Percentiles rank a stretch among this genome's conserved stretches.
phyloP scores from a whole-genome alignment of 805 yeast species.

The Komagataella kurtzmanii region DNA sequence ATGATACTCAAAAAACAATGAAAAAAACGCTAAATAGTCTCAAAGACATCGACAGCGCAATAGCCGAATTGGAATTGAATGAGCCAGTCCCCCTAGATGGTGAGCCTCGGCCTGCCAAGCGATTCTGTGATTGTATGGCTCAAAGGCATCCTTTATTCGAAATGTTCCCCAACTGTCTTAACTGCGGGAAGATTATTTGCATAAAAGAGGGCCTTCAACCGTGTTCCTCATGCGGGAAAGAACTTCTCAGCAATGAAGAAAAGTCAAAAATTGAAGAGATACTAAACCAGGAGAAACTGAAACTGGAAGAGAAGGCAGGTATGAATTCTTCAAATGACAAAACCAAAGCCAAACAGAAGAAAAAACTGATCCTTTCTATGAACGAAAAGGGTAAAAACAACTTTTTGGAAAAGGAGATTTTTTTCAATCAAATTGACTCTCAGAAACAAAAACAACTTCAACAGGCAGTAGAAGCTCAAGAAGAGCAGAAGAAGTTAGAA shows the following conservation, averaged over 20 bases:
- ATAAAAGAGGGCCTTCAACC: conserved; percentile 82
- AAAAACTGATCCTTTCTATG: conserved; percentile 40
- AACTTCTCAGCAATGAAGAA: conserved; percentile 52
- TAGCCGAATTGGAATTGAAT: conserved; percentile 28
- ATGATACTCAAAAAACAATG: conserved; percentile 21
- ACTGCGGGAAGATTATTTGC: conserved; percentile 92
- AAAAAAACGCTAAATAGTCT: conserved; percentile 34
- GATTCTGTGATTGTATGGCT: conserved; percentile 71
- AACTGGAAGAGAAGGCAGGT: conserved; percentile 17
- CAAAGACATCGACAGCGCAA: conserved; percentile 35
- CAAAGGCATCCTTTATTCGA: conserved; percentile 79
- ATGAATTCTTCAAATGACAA: conserved; percentile 2
- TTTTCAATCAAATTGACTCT: conserved; percentile 47
- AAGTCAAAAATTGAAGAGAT: conserved; percentile 38
- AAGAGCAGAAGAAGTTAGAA: conserved; percentile 23
- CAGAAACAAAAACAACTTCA: conserved; percentile 21
- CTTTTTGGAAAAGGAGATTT: conserved; percentile 54
- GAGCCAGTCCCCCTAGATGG: background rate
- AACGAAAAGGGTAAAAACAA: conserved; percentile 50
- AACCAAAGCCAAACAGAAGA: conserved; percentile 20
- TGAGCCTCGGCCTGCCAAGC: conserved; percentile 1
- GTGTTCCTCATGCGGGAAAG: conserved; percentile 71
- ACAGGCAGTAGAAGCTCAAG: conserved; percentile 19
- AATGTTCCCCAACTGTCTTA: conserved; percentile 83
- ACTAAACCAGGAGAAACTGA: conserved; percentile 38